Percentiles rank a stretch among this genome's conserved stretches.
phyloP scores from a whole-genome alignment of 768 basidiomycete genomes.

The Lactarius sp. region DNA sequence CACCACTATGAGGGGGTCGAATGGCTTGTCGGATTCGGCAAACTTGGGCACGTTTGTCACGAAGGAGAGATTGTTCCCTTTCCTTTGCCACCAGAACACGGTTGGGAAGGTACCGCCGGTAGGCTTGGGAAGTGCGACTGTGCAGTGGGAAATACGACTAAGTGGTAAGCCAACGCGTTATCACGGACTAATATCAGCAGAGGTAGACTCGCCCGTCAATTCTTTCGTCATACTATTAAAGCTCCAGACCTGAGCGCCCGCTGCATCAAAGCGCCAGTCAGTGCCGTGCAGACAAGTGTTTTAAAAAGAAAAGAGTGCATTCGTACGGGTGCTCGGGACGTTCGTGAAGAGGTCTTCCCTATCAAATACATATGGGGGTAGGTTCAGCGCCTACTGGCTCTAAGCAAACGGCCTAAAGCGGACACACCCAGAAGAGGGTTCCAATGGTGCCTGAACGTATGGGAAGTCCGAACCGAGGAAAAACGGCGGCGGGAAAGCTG shows the following conservation, averaged over 20 bases:
- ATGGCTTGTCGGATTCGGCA: not conserved
- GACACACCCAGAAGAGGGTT: not conserved
- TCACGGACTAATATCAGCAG: not conserved
- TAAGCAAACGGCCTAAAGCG: not conserved
- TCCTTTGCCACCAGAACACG: not conserved
- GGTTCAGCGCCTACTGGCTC: not conserved
- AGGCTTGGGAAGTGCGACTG: not conserved
- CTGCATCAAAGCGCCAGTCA: not conserved
- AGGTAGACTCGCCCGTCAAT: conserved; percentile 6
- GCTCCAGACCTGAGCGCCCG: conserved; percentile 5
- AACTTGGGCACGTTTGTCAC: not conserved
- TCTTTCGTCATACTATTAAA: not conserved
- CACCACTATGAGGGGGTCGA: conserved; percentile 4
- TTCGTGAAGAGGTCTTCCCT: not conserved
- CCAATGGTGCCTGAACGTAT: not conserved
- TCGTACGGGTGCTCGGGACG: not conserved
- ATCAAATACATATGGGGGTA: not conserved
- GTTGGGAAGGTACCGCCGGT: not conserved
- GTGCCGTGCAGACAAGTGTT: not conserved
- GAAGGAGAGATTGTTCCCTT: too few species aligned
- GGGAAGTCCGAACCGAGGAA: conserved; percentile 8
- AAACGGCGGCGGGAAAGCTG: not conserved
- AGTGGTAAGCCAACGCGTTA: not conserved
- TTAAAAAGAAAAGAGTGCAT: not conserved
- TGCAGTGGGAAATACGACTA: not conserved